phyloP scores from a whole-genome alignment of 2,329 filamentous ascomycete species.

The Didymella lethalis region DNA sequence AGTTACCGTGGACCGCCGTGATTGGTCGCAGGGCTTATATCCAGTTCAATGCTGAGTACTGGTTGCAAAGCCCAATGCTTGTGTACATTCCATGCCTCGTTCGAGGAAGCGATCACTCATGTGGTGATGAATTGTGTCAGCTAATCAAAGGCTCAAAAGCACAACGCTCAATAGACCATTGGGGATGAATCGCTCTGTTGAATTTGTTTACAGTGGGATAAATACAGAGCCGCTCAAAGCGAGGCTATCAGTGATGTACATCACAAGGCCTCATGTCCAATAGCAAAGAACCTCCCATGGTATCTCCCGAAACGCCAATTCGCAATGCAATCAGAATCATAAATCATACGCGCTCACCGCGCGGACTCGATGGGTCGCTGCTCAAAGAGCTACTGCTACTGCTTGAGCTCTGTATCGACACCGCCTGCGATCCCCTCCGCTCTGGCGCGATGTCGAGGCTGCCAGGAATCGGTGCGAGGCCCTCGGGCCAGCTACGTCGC shows the following conservation, averaged over 20 bases:
- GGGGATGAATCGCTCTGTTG: neutral
- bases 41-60: neutral
- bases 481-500: conserved; percentile 43
- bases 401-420: conserved; percentile 14
- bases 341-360: conserved; percentile 12
- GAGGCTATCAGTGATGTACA: neutral
- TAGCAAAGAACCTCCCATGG: conserved; percentile 22
- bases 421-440: conserved; percentile 10
- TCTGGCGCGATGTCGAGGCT: conserved; percentile 12
- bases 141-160: neutral
- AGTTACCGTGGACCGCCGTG: conserved; percentile 13
- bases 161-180: neutral
- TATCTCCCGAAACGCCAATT: conserved; percentile 30
- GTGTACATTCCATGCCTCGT: neutral
- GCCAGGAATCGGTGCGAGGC: conserved; percentile 23
- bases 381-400: conserved; percentile 6
- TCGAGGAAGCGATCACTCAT: neutral
- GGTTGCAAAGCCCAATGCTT: conserved; percentile 3
- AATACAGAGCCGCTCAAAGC: conserved; percentile 1
- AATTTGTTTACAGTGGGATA: neutral
- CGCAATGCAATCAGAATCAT: conserved; percentile 24
- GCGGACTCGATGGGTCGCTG: neutral
- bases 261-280: neutral
- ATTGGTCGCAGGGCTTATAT: neutral
- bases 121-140: neutral